Conservation (phyloP, 805 yeast genomes). For the Metschnikowia lachancei region DNA sequence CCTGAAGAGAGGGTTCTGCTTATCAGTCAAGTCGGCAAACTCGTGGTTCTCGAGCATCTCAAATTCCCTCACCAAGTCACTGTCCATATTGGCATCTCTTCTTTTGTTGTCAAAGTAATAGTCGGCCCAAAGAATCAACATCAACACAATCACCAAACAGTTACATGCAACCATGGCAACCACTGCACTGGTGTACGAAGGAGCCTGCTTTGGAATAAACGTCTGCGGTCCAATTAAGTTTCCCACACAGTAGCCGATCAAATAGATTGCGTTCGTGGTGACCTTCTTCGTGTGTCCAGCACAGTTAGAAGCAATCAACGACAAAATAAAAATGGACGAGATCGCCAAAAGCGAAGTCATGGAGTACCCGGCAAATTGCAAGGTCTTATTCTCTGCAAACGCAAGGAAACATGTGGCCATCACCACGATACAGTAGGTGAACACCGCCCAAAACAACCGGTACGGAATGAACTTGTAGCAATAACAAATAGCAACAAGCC, state of each 20-base stretch:
- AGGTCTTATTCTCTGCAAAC: constrained; percentile 32
- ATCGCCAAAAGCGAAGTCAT: constrained; percentile 36
- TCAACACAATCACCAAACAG: constrained; percentile 24
- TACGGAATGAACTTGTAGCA: constrained; percentile 26
- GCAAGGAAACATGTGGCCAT: constrained; percentile 40
- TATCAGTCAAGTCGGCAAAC: constrained; percentile 53
- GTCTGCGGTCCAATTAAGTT: constrained; percentile 57
- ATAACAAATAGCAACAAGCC: constrained; percentile 32
- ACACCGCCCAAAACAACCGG: constrained; percentile 30
- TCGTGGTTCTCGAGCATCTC: constrained; percentile 40
- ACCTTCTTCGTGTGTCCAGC: constrained; percentile 59
- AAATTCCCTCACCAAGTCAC: constrained; percentile 21
- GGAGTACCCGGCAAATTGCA: constrained; percentile 29
- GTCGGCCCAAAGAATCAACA: constrained; percentile 26
- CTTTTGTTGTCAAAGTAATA: constrained; percentile 37
- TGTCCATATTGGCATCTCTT: constrained; percentile 29
- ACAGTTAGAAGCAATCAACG: constrained; percentile 45
- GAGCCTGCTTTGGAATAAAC: constrained; percentile 42
- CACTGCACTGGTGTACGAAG: constrained; percentile 40
- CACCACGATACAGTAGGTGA: constrained; percentile 24
- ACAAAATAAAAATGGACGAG: constrained; percentile 29
- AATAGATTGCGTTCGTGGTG: constrained; percentile 42
- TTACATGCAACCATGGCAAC: constrained; percentile 40
- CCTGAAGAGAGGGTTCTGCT: constrained; percentile 53
- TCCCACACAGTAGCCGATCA: constrained; percentile 53